Conservation (phyloP, 176 grass and related monocot species). For the Saccharum spontaneum region DNA sequence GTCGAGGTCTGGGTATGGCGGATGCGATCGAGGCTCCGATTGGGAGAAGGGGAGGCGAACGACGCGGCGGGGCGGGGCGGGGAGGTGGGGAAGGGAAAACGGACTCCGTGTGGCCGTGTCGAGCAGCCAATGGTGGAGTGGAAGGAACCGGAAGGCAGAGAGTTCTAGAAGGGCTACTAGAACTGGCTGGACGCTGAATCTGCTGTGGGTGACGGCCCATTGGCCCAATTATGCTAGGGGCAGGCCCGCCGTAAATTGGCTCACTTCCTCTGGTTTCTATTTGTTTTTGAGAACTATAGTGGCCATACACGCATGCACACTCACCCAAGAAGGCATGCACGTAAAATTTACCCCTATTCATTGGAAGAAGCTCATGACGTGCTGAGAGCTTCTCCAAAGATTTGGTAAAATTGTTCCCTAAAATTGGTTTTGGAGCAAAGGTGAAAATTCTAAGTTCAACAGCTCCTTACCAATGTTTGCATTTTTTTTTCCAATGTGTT, state of each 20-base stretch:
- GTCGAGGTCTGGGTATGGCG: neutral
- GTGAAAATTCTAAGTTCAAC: too few relatives aligned
- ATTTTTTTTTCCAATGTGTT: too few relatives aligned
- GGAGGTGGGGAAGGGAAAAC: neutral
- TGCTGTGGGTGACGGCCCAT: neutral
- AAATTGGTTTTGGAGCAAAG: too few relatives aligned
- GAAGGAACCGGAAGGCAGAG: neutral
- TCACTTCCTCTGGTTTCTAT: too few relatives aligned
- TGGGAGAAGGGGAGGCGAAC: neutral
- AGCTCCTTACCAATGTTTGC: too few relatives aligned
- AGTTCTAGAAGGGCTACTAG: neutral
- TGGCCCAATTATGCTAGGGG: neutral
- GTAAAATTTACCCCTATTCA: too few relatives aligned
- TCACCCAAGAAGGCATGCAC: too few relatives aligned
- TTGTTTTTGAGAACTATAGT: too few relatives aligned
- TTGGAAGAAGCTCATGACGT: too few relatives aligned
- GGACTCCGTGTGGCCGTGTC: neutral
- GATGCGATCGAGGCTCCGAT: neutral
- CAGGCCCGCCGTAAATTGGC: neutral
- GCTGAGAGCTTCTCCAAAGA: too few relatives aligned
- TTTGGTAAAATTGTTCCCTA: too few relatives aligned
- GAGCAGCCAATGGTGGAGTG: neutral
- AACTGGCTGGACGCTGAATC: neutral
- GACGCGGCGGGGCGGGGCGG: neutral
- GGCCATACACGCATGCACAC: too few relatives aligned